phyloP scores from a whole-genome alignment of 164 flowering plant species.

The Nymphaea colorata region DNA sequence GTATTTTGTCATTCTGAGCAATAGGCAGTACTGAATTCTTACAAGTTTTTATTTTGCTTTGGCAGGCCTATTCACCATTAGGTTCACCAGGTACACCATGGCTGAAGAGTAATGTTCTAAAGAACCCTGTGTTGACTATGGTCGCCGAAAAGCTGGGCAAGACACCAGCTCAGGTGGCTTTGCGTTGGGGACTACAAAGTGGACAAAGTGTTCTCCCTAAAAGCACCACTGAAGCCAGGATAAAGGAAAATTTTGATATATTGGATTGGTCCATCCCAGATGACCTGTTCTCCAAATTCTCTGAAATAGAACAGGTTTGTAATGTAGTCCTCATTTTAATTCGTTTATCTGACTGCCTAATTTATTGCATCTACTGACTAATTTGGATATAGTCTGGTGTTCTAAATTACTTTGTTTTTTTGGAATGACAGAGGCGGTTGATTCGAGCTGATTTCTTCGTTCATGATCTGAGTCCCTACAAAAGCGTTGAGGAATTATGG shows the following conservation, averaged over 20 bases:
- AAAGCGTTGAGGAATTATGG: conserved; percentile 49
- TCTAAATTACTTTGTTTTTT: too few relatives aligned
- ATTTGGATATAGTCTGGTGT: too few relatives aligned
- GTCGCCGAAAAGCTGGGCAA: conserved; percentile 47
- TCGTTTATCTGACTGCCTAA: too few relatives aligned
- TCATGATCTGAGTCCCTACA: conserved; percentile 44
- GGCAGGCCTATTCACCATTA: conserved; percentile 62
- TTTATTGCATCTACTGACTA: too few relatives aligned
- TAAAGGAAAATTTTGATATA: conserved; percentile 42
- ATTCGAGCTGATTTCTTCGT: conserved; percentile 40
- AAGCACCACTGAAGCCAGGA: conserved; percentile 45
- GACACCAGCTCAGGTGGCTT: conserved; percentile 65
- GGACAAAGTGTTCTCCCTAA: conserved; percentile 72
- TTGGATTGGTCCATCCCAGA: conserved; percentile 58
- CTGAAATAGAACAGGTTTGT: conserved; percentile 37
- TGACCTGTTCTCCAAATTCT: conserved; percentile 35
- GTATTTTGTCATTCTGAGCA: conserved; percentile 8
- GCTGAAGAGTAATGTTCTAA: conserved; percentile 42
- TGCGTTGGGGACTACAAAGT: conserved; percentile 73
- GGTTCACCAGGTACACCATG: conserved; percentile 56
- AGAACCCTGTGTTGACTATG: conserved; percentile 36
- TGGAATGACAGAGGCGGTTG: conserved; percentile 37
- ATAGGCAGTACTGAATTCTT: too few relatives aligned
- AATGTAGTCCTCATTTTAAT: too few relatives aligned
- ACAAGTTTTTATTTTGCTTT: not conserved